Evolutionary conservation across 768 basidiomycete genomes (phyloP).

Genomic region (Phylloporus sp.): DNA sequence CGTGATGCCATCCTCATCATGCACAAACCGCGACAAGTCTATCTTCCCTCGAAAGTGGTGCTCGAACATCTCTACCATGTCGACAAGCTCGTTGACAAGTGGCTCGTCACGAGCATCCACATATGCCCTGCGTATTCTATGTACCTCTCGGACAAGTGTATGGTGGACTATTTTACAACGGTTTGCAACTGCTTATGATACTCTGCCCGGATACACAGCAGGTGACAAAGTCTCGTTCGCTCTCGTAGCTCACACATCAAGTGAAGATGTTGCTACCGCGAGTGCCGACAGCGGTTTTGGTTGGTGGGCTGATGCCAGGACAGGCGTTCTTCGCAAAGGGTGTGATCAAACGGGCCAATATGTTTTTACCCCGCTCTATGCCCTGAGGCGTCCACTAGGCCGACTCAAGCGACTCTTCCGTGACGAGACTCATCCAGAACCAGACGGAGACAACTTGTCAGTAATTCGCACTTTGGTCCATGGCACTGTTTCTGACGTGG

Average conservation of each 20-base stretch:
- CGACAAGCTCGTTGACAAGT: conserved; percentile 26
- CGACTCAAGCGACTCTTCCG: conserved; percentile 14
- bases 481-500: not conserved
- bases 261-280: not conserved
- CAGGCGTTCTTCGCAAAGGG: conserved; percentile 23
- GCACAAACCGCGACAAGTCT: conserved; percentile 26
- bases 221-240: conserved; percentile 24
- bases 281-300: not conserved
- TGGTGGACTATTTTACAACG: not conserved
- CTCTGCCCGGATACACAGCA: conserved; percentile 7
- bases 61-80: conserved; percentile 26
- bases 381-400: conserved; percentile 14
- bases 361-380: conserved; percentile 22
- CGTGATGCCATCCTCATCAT: conserved; percentile 33
- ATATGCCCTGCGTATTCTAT: conserved; percentile 31
- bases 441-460: conserved; percentile 17
- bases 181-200: not conserved
- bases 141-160: conserved; percentile 31
- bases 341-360: conserved; percentile 12
- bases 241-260: conserved; percentile 11
- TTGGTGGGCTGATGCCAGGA: conserved; percentile 17
- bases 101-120: conserved; percentile 32
- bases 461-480: not conserved
- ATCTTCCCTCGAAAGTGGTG: conserved; percentile 16
- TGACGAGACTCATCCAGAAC: conserved; percentile 5